phyloP scores from a whole-genome alignment of 495 filamentous ascomycete species.

The Aspergillus diversus region DNA sequence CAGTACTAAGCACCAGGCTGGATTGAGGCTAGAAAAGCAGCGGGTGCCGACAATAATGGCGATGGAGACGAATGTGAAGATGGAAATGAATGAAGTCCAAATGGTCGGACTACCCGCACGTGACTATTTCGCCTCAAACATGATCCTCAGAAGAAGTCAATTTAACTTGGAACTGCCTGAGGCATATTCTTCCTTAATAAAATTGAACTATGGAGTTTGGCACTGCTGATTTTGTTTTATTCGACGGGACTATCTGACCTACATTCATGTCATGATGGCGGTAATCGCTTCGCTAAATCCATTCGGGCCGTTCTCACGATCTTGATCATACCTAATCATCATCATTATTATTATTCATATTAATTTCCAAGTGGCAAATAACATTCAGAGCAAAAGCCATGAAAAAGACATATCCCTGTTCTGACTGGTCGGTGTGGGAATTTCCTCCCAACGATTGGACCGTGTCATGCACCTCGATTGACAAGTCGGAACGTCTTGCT shows the following conservation, averaged over 20 bases:
- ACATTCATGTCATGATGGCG: background rate
- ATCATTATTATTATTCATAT: constrained; percentile 7
- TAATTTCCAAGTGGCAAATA: constrained; percentile 13
- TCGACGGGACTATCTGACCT: background rate
- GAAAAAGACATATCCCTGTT: constrained; percentile 2
- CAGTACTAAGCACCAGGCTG: background rate
- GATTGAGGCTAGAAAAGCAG: background rate
- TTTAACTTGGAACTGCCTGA: too few relatives aligned
- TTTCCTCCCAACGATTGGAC: constrained; percentile 6
- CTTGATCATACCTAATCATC: background rate
- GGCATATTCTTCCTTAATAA: too few relatives aligned
- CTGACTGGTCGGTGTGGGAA: constrained; percentile 5
- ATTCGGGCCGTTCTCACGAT: background rate
- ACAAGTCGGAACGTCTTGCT: constrained; percentile 11
- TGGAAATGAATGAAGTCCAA: background rate
- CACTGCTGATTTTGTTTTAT: too few relatives aligned
- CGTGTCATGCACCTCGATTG: constrained; percentile 11
- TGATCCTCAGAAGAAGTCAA: too few relatives aligned
- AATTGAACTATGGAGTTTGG: too few relatives aligned
- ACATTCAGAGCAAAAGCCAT: background rate
- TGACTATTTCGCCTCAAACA: constrained; percentile 1
- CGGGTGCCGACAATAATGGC: background rate
- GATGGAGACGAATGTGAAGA: background rate
- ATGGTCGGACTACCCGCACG: constrained; percentile 2
- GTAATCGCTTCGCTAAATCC: background rate